phyloP scores from a whole-genome alignment of 1,284 basidiomycete genomes.

The Mrakiaceae sp. region DNA sequence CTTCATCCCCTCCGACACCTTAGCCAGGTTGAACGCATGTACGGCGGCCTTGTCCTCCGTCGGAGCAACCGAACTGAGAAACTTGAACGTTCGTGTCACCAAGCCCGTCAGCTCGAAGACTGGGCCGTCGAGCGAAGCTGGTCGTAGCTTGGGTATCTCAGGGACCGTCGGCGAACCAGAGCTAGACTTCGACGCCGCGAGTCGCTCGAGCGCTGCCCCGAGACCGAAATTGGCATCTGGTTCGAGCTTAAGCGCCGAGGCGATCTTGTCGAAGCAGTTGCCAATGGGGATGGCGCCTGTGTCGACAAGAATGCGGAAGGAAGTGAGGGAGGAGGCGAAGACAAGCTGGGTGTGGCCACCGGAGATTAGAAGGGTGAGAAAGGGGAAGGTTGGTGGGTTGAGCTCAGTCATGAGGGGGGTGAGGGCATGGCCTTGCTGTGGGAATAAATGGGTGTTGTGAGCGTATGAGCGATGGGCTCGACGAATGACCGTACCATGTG shows the following conservation, averaged over 20 bases:
- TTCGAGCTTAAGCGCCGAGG: background rate
- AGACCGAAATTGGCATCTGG: background rate
- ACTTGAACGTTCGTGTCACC: no score
- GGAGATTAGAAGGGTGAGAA: conserved; percentile 73
- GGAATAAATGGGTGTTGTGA: background rate
- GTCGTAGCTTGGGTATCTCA: no score
- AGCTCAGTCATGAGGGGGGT: conserved; percentile 61
- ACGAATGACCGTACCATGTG: conserved; percentile 59
- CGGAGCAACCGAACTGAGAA: no score
- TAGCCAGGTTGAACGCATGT: background rate
- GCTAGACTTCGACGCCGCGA: background rate
- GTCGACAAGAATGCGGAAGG: conserved; percentile 61
- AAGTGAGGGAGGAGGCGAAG: conserved; percentile 48
- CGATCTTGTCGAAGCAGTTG: conserved; percentile 6
- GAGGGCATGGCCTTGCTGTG: conserved; percentile 83
- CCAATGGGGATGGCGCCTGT: conserved; percentile 65
- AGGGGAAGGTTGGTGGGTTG: conserved; percentile 59
- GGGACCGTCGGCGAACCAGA: no score
- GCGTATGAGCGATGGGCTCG: background rate
- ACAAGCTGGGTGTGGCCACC: conserved; percentile 85
- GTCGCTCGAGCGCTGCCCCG: conserved; percentile 8
- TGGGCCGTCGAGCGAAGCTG: no score
- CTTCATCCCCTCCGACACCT: background rate
- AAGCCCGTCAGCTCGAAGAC: no score
- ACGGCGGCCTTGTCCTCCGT: background rate